Evolutionary conservation across 306 rosid species (phyloP).

Genomic region (Lathyrus tuberosus): DNA sequence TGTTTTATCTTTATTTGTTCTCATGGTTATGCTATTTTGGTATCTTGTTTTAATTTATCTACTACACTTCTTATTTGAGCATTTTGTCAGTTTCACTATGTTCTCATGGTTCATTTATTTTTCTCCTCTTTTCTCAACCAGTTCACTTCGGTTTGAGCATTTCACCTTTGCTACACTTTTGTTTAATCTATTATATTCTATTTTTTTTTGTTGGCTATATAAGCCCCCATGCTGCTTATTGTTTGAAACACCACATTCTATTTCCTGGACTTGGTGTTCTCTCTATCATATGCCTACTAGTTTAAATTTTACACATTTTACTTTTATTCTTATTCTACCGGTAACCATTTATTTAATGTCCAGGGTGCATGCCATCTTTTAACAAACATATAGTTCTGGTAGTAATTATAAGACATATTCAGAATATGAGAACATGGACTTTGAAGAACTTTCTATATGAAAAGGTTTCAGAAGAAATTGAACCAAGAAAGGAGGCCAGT

Average conservation of each 20-base stretch:
- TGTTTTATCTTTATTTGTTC: background rate
- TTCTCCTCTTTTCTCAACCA: background rate
- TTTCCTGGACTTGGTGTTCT: too few relatives aligned
- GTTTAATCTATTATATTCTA: background rate
- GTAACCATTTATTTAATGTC: slow-evolving; percentile 32
- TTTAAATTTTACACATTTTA: background rate
- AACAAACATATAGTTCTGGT: too few relatives aligned
- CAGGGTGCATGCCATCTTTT: too few relatives aligned
- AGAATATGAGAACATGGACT: too few relatives aligned
- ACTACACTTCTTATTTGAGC: background rate
- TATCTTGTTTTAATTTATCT: background rate
- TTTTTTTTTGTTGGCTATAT: too few relatives aligned
- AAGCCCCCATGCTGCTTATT: too few relatives aligned
- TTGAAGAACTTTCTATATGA: too few relatives aligned
- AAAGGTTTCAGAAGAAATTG: too few relatives aligned
- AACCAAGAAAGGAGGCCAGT: slow-evolving; percentile 68
- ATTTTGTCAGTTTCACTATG: background rate
- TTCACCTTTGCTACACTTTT: background rate
- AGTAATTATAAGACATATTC: too few relatives aligned
- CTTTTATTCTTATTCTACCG: slow-evolving; percentile 21
- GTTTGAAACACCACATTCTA: too few relatives aligned
- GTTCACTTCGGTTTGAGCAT: background rate
- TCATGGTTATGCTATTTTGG: background rate
- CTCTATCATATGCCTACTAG: slow-evolving; percentile 23
- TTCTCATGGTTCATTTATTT: background rate